Conservation (phyloP, 139 green algal genomes). For the Coelastrella sp. region DNA sequence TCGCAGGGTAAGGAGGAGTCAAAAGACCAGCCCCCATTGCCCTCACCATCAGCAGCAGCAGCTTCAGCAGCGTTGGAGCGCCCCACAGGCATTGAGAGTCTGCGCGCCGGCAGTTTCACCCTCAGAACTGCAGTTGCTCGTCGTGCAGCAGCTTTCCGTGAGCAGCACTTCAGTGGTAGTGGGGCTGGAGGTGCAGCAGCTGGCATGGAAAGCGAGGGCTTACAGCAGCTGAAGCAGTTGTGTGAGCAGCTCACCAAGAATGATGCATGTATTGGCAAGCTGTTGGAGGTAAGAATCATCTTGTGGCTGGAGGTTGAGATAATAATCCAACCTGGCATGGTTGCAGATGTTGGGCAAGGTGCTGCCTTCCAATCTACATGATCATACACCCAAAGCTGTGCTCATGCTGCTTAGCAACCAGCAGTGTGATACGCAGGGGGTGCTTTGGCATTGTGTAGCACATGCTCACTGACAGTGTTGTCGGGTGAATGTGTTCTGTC, state of each 20-base stretch:
- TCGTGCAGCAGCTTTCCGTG: constrained; percentile 57
- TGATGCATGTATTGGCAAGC: constrained; percentile 17
- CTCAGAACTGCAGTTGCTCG: constrained; percentile 46
- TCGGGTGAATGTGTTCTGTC: neutral
- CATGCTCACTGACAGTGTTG: no score
- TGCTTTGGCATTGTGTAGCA: no score
- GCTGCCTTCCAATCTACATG: no score
- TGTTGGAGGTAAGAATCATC: constrained; percentile 35
- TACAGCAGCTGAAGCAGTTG: constrained; percentile 65
- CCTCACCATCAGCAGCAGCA: constrained; percentile 4
- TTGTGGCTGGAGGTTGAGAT: no score
- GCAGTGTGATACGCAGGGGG: no score
- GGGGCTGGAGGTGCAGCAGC: constrained; percentile 8
- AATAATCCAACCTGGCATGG: no score
- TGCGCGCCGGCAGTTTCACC: constrained; percentile 25
- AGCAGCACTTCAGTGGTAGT: constrained; percentile 54
- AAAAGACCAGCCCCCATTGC: neutral
- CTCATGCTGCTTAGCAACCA: no score
- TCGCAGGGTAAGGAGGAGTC: constrained; percentile 7
- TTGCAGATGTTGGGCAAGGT: no score
- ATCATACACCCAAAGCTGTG: no score
- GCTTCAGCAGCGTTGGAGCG: constrained; percentile 15
- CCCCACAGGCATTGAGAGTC: neutral
- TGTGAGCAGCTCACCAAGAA: constrained; percentile 51
- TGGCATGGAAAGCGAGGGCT: constrained; percentile 60